phyloP scores from a whole-genome alignment of 805 yeast species.

The Brettanomyces sp. region DNA sequence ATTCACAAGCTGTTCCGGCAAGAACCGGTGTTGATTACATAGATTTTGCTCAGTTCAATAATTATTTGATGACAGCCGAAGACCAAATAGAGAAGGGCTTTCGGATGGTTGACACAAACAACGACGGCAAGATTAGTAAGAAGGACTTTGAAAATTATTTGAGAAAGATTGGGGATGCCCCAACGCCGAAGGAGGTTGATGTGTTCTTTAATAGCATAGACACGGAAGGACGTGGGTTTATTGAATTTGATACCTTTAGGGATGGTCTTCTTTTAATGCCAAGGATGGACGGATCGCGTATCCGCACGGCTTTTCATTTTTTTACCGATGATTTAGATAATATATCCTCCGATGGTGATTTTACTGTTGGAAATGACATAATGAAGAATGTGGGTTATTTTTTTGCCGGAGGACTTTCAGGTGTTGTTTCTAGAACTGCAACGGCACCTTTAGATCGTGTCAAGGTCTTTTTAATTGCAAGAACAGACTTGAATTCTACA shows the following conservation, averaged over 20 bases:
- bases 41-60: constrained; percentile 58
- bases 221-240: constrained; percentile 48
- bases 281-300: constrained; percentile 63
- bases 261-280: constrained; percentile 80
- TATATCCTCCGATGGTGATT: constrained; percentile 86
- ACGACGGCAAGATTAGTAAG: constrained; percentile 61
- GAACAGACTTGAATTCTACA: constrained; percentile 72
- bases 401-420: constrained; percentile 90
- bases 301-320: constrained; percentile 71
- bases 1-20: constrained; percentile 2
- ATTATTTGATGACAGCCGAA: constrained; percentile 60
- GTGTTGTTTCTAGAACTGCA: constrained; percentile 90
- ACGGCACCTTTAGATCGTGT: constrained; percentile 97
- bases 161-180: constrained; percentile 40
- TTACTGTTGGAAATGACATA: constrained; percentile 70
- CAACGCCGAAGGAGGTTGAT: constrained; percentile 44
- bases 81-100: constrained; percentile 63
- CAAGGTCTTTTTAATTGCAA: constrained; percentile 87
- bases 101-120: constrained; percentile 54
- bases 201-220: constrained; percentile 49
- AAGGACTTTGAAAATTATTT: constrained; percentile 64
- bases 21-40: constrained; percentile 39
- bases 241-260: constrained; percentile 81
- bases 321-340: constrained; percentile 72
- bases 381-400: constrained; percentile 84